These are phyloP conservation scores for Tricholoma hemisulphureum DNA, from an alignment of 768 basidiomycete species.

Conservation along the genomic window DNA sequence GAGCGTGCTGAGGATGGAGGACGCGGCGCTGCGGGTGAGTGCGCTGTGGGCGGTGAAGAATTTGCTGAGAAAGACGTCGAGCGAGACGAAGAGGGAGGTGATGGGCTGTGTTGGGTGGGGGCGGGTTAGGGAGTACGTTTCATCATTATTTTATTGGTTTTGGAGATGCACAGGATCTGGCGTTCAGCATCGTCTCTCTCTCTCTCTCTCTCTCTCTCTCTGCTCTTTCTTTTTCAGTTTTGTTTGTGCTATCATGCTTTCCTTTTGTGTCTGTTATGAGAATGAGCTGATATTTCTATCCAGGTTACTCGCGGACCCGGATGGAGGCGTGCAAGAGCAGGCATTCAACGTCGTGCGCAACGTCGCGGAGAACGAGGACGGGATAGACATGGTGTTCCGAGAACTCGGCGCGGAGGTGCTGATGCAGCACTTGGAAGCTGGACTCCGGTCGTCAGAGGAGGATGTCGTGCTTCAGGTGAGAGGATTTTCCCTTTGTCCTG, in stretches of 20 bases:
- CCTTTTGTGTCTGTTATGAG: no score
- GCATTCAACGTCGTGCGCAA: slow-evolving; percentile 66
- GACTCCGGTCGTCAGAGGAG: slow-evolving; percentile 51
- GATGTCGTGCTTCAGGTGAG: slow-evolving; percentile 53
- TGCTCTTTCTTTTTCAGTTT: background rate
- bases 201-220: background rate
- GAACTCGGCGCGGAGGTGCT: slow-evolving; percentile 49
- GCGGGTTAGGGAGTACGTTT: slow-evolving; percentile 51
- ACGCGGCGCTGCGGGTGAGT: slow-evolving; percentile 61
- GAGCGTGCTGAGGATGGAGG: slow-evolving; percentile 49
- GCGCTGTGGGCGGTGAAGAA: slow-evolving; percentile 90
- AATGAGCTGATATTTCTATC: background rate
- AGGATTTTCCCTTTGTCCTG: slow-evolving; percentile 5
- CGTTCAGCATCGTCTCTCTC: no score
- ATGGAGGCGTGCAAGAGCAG: slow-evolving; percentile 65
- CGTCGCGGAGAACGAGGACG: slow-evolving; percentile 61
- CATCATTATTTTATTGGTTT: no score
- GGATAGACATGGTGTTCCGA: slow-evolving; percentile 58
- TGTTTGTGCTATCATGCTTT: no score
- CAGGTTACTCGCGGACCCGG: slow-evolving; percentile 56
- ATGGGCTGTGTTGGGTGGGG: slow-evolving; percentile 72
- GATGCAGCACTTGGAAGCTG: slow-evolving; percentile 43
- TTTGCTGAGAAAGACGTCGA: slow-evolving; percentile 60
- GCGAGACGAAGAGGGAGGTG: slow-evolving; percentile 61
- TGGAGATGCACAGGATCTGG: no score